Percentiles rank a stretch among this genome's conserved stretches.
Evolutionary conservation across 1,284 basidiomycete species (phyloP).

Genomic region (Puccinia hordei): DNA sequence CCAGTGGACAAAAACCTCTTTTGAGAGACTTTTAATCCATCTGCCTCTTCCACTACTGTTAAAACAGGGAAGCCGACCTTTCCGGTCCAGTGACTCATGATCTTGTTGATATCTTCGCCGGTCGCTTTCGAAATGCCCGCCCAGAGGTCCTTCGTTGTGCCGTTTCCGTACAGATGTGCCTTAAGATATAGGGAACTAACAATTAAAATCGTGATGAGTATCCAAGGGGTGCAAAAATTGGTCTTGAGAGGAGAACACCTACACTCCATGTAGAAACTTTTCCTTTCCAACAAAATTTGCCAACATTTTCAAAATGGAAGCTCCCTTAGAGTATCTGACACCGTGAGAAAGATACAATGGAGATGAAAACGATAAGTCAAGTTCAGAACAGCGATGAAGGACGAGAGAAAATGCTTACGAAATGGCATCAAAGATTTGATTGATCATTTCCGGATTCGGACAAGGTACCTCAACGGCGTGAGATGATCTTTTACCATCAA

Average conservation of each 20-base stretch:
- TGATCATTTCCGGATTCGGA: constrained; percentile 81
- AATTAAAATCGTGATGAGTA: background rate
- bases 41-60: constrained; percentile 75
- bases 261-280: constrained; percentile 62
- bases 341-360: background rate
- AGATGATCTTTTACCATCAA: constrained; percentile 87
- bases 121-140: constrained; percentile 79
- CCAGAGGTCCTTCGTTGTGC: constrained; percentile 85
- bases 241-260: background rate
- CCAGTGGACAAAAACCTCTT: constrained; percentile 91
- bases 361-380: constrained; percentile 59
- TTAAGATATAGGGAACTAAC: constrained; percentile 79
- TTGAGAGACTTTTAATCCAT: constrained; percentile 66
- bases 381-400: constrained; percentile 70
- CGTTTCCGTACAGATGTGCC: constrained; percentile 77
- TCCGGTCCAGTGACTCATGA: constrained; percentile 92
- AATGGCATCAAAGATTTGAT: constrained; percentile 81
- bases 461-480: constrained; percentile 94
- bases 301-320: constrained; percentile 84
- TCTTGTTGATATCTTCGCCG: constrained; percentile 72
- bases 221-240: background rate
- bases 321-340: constrained; percentile 55
- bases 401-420: constrained; percentile 58
- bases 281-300: constrained; percentile 86
- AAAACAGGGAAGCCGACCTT: constrained; percentile 72